These are phyloP conservation scores for Plasmodium coatneyi DNA, from an alignment of 169 alveolate species.

Conservation along the genomic window DNA sequence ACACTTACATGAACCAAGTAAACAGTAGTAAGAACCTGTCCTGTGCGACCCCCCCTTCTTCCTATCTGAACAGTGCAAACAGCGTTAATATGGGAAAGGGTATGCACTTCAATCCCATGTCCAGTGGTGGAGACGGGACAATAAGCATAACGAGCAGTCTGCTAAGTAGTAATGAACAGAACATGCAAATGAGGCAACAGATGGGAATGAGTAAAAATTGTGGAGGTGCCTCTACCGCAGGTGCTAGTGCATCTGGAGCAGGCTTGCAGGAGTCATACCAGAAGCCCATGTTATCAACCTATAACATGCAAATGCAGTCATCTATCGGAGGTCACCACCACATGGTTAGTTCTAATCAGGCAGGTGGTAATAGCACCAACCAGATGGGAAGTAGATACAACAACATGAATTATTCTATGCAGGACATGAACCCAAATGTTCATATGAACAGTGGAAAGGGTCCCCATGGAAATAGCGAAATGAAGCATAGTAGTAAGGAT, in stretches of 20 bases:
- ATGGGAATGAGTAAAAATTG: slow-evolving; percentile 55
- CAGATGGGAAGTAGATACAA: slow-evolving; percentile 28
- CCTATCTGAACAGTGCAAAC: slow-evolving; percentile 1
- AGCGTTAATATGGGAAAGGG: not conserved
- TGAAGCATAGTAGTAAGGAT: slow-evolving; percentile 18
- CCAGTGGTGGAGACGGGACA: not conserved
- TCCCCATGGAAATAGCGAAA: slow-evolving; percentile 10
- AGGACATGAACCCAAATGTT: slow-evolving; percentile 41
- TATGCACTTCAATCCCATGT: not conserved
- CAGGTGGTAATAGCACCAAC: not conserved
- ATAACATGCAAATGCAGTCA: slow-evolving; percentile 11
- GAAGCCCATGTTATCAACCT: slow-evolving; percentile 27
- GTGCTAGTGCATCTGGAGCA: not conserved
- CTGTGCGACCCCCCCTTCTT: not conserved
- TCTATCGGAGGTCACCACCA: not conserved
- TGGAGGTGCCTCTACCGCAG: not conserved
- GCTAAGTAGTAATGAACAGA: slow-evolving; percentile 39
- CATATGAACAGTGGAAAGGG: slow-evolving; percentile 14
- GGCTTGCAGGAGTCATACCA: slow-evolving; percentile 39
- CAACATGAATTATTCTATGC: slow-evolving; percentile 34
- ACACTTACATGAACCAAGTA: slow-evolving; percentile 25
- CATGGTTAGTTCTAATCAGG: not conserved
- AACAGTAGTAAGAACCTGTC: not conserved
- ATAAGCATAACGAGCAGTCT: slow-evolving; percentile 64
- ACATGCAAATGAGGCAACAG: slow-evolving; percentile 29